Percentiles rank a stretch among this genome's conserved stretches.
Evolutionary conservation across 2,329 filamentous ascomycete species (phyloP).

Genomic region (Pseudogymnoascus destructans): DNA sequence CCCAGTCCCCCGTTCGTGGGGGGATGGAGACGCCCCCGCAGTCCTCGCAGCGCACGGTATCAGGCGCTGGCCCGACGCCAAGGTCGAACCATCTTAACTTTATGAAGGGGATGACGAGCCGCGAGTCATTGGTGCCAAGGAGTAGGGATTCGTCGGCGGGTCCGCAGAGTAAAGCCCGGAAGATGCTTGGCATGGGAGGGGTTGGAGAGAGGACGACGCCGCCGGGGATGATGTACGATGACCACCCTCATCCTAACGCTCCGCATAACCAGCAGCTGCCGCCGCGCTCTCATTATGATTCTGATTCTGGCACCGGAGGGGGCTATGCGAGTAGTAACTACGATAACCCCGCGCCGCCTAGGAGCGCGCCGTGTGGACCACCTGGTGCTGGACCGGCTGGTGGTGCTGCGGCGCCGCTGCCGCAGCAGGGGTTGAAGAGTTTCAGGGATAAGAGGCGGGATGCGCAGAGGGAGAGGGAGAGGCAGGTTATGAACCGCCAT

Average conservation of each 20-base stretch:
- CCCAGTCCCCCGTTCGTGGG: constrained; percentile 26
- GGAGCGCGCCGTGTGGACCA: background rate
- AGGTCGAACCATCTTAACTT: constrained; percentile 44
- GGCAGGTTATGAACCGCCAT: constrained; percentile 20
- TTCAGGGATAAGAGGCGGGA: constrained; percentile 24
- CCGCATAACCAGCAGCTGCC: background rate
- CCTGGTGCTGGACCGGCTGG: too few species aligned
- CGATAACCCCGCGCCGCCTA: constrained; percentile 14
- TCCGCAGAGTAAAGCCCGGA: constrained; percentile 42
- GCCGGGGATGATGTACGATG: constrained; percentile 25
- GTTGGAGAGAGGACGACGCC: constrained; percentile 31
- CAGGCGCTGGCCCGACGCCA: background rate
- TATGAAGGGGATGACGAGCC: constrained; percentile 53
- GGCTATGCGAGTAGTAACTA: constrained; percentile 20
- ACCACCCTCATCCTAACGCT: constrained; percentile 11
- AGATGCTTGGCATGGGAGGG: constrained; percentile 44
- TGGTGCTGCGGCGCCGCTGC: constrained; percentile 3
- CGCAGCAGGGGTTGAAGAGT: constrained; percentile 19
- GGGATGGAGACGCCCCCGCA: constrained; percentile 25
- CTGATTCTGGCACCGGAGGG: background rate
- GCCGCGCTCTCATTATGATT: background rate
- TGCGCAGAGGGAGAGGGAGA: constrained; percentile 24
- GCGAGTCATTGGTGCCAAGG: too few species aligned
- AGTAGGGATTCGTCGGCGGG: constrained; percentile 31
- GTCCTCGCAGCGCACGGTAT: constrained; percentile 27